Conservation (phyloP, 2,329 filamentous ascomycete species). For the Nectriaceae sp. region DNA sequence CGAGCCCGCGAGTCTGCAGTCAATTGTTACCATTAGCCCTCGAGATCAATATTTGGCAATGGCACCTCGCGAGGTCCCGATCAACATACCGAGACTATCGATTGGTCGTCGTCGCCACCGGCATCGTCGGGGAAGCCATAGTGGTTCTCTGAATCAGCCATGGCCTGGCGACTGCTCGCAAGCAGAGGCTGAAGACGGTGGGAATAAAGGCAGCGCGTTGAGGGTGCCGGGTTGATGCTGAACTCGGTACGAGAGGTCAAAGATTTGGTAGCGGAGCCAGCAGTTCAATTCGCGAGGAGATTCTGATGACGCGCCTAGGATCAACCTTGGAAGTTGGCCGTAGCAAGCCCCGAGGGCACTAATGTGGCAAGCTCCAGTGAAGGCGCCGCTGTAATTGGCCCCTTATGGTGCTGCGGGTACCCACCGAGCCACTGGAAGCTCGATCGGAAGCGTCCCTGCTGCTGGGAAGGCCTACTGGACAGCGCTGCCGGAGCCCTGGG, state of each 20-base stretch:
- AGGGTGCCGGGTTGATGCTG: slow-evolving; percentile 9
- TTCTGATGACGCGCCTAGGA: slow-evolving; percentile 31
- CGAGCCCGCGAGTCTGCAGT: slow-evolving; percentile 77
- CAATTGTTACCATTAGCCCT: slow-evolving; percentile 21
- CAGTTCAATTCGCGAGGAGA: slow-evolving; percentile 22
- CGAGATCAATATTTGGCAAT: slow-evolving; percentile 18
- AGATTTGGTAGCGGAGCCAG: slow-evolving; percentile 19
- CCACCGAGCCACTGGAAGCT: not conserved
- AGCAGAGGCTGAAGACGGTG: slow-evolving; percentile 24
- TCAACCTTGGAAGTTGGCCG: slow-evolving; percentile 21
- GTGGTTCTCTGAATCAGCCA: slow-evolving; percentile 46
- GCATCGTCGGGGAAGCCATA: slow-evolving; percentile 50
- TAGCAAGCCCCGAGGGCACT: not conserved
- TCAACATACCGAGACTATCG: slow-evolving; percentile 44
- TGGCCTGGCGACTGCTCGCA: slow-evolving; percentile 34
- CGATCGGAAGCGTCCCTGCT: not conserved
- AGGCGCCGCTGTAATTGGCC: slow-evolving; percentile 22
- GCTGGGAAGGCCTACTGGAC: not conserved
- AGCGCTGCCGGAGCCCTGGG: not conserved
- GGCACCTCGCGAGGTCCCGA: slow-evolving; percentile 7
- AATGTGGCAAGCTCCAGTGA: slow-evolving; percentile 8
- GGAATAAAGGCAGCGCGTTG: slow-evolving; percentile 18
- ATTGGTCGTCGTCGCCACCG: slow-evolving; percentile 49
- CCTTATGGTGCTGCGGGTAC: slow-evolving; percentile 1
- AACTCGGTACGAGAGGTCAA: slow-evolving; percentile 16